phyloP scores from a whole-genome alignment of 495 filamentous ascomycete genomes.

The Talaromyces borbonicus region DNA sequence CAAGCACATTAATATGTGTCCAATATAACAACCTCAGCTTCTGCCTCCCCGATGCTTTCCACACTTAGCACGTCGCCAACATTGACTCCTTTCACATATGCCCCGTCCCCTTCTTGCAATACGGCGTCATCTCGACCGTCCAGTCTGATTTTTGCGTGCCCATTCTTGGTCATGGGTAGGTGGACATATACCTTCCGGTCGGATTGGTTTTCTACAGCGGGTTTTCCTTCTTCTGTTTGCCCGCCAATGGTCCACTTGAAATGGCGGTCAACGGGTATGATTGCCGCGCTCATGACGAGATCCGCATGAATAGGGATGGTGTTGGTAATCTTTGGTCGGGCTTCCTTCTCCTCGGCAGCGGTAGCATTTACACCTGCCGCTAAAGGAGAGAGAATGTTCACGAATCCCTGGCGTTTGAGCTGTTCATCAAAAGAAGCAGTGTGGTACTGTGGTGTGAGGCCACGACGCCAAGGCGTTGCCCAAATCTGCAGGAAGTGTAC shows the following conservation, averaged over 20 bases:
- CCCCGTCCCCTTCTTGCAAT: slow-evolving; percentile 63
- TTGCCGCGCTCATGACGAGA: slow-evolving; percentile 63
- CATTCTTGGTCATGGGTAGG: slow-evolving; percentile 62
- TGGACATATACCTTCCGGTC: slow-evolving; percentile 68
- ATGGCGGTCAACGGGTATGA: slow-evolving; percentile 42
- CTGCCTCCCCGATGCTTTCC: slow-evolving; percentile 55
- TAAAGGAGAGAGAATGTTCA: slow-evolving; percentile 62
- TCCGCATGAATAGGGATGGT: slow-evolving; percentile 76
- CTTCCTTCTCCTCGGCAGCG: slow-evolving; percentile 44
- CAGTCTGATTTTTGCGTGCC: slow-evolving; percentile 55
- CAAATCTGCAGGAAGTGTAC: slow-evolving; percentile 81
- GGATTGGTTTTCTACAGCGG: slow-evolving; percentile 29
- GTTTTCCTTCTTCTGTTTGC: slow-evolving; percentile 13
- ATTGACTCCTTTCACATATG: slow-evolving; percentile 48
- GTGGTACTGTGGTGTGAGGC: slow-evolving; percentile 61
- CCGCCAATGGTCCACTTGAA: slow-evolving; percentile 57
- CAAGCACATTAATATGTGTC: slow-evolving; percentile 32
- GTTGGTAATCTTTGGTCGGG: slow-evolving; percentile 42
- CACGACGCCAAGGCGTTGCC: slow-evolving; percentile 59
- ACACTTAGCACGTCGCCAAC: slow-evolving; percentile 49
- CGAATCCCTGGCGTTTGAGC: slow-evolving; percentile 55
- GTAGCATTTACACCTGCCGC: slow-evolving; percentile 51
- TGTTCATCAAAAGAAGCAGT: slow-evolving; percentile 58
- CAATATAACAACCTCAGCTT: slow-evolving; percentile 58
- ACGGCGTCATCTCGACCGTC: slow-evolving; percentile 52